A percentile compares a stretch with the other conserved stretches of the same genome.
phyloP scores from a whole-genome alignment of 2,329 filamentous ascomycete species.

The Coniochaeta hoffmannii region DNA sequence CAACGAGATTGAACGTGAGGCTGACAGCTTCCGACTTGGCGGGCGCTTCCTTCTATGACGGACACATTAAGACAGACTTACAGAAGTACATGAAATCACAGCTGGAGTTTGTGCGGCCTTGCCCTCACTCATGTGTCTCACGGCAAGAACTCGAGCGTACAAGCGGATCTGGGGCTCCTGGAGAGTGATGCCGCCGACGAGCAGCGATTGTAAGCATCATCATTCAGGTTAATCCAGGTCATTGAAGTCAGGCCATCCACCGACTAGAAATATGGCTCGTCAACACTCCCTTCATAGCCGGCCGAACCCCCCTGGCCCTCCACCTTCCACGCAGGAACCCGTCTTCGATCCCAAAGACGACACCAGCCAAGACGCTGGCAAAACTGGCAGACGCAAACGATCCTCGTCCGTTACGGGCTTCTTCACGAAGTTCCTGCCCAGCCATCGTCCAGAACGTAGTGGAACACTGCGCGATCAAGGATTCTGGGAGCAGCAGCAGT shows the following conservation, averaged over 20 bases:
- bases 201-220: neutral
- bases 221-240: neutral
- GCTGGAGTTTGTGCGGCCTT: neutral
- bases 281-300: neutral
- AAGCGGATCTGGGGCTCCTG: neutral
- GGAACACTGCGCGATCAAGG: conserved; percentile 32
- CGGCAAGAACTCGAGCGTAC: neutral
- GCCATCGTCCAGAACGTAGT: conserved; percentile 40
- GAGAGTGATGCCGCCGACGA: neutral
- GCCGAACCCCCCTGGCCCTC: neutral
- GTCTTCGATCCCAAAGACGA: neutral
- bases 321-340: neutral
- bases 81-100: neutral
- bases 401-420: conserved; percentile 28
- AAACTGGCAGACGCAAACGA: conserved; percentile 5
- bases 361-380: neutral
- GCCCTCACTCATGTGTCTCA: neutral
- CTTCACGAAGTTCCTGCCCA: conserved; percentile 39
- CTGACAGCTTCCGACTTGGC: neutral
- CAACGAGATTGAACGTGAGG: neutral
- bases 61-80: neutral
- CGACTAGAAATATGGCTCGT: neutral
- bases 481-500: conserved; percentile 16
- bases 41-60: neutral
- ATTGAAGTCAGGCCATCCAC: neutral